Percentiles rank a stretch among this genome's conserved stretches.
Evolutionary conservation across 2,329 filamentous ascomycete genomes (phyloP).

Genomic region (Fusarium dimerum): DNA sequence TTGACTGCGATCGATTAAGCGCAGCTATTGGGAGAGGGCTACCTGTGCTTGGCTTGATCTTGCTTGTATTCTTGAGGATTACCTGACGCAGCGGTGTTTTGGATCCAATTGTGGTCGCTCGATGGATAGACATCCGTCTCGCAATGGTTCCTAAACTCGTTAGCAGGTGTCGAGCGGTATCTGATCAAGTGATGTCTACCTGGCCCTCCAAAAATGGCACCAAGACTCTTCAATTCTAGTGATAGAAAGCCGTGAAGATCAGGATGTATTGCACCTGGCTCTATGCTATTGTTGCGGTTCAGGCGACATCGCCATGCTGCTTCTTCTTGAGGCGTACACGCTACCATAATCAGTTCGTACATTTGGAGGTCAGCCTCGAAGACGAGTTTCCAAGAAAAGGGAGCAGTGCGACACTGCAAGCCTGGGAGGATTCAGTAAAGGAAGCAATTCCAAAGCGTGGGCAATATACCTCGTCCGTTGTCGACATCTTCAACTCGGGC

Average conservation of each 20-base stretch:
- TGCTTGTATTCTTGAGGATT: constrained; percentile 83
- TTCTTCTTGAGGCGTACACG: constrained; percentile 80
- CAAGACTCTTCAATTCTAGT: constrained; percentile 72
- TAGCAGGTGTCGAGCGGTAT: neutral
- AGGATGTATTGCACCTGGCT: constrained; percentile 47
- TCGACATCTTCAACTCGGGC: constrained; percentile 70
- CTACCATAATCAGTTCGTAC: constrained; percentile 84
- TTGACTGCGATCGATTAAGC: constrained; percentile 77
- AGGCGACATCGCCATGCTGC: constrained; percentile 76
- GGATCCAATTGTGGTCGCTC: constrained; percentile 71
- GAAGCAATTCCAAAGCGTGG: neutral
- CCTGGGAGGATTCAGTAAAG: constrained; percentile 51
- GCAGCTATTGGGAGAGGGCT: constrained; percentile 44
- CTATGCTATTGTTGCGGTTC: constrained; percentile 49
- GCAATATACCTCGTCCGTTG: constrained; percentile 67
- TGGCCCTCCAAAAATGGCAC: constrained; percentile 72
- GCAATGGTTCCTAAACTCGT: constrained; percentile 55
- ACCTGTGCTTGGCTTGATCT: constrained; percentile 56
- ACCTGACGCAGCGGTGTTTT: constrained; percentile 72
- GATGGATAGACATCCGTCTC: constrained; percentile 74
- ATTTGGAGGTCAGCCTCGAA: constrained; percentile 77
- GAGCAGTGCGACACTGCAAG: constrained; percentile 81
- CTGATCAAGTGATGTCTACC: constrained; percentile 42
- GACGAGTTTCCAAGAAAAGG: constrained; percentile 88
- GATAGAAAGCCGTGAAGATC: constrained; percentile 63